These are phyloP conservation scores for Parachaetomium inaequale DNA, from an alignment of 495 filamentous ascomycete species.

Conservation along the genomic window DNA sequence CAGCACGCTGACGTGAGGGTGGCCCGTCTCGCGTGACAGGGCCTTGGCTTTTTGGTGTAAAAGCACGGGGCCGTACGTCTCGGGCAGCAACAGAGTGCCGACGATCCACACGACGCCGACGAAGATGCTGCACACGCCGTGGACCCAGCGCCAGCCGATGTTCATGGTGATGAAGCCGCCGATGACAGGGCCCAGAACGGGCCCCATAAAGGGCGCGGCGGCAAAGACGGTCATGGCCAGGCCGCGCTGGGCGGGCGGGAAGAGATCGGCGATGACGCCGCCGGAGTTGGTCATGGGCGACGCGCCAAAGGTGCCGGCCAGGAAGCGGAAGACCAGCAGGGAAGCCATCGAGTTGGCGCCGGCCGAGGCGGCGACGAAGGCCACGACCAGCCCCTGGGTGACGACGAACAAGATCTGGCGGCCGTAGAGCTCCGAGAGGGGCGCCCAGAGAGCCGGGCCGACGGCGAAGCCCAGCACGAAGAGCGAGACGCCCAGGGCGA, in stretches of 20 bases:
- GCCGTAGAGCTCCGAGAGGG: constrained; percentile 56
- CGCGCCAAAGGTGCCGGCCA: constrained; percentile 44
- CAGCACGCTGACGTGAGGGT: constrained; percentile 52
- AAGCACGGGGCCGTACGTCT: constrained; percentile 74
- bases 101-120: constrained; percentile 59
- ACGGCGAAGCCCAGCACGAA: constrained; percentile 69
- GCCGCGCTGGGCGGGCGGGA: constrained; percentile 43
- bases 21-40: constrained; percentile 65
- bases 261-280: constrained; percentile 56
- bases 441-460: constrained; percentile 47
- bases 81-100: constrained; percentile 65
- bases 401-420: constrained; percentile 45
- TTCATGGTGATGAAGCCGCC: constrained; percentile 47
- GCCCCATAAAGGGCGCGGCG: constrained; percentile 53
- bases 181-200: constrained; percentile 50
- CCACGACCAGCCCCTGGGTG: constrained; percentile 52
- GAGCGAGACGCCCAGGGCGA: constrained; percentile 64
- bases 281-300: constrained; percentile 48
- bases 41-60: constrained; percentile 64
- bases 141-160: constrained; percentile 51
- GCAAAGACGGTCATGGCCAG: constrained; percentile 50
- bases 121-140: constrained; percentile 66
- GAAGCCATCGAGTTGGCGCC: constrained; percentile 37
- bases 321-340: constrained; percentile 52
- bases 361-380: constrained; percentile 49